Percentiles rank a stretch among this genome's conserved stretches.
These are phyloP conservation scores for Calonectria hongkongensis DNA, from an alignment of 2,329 filamentous ascomycete genomes.

Conservation along the genomic window DNA sequence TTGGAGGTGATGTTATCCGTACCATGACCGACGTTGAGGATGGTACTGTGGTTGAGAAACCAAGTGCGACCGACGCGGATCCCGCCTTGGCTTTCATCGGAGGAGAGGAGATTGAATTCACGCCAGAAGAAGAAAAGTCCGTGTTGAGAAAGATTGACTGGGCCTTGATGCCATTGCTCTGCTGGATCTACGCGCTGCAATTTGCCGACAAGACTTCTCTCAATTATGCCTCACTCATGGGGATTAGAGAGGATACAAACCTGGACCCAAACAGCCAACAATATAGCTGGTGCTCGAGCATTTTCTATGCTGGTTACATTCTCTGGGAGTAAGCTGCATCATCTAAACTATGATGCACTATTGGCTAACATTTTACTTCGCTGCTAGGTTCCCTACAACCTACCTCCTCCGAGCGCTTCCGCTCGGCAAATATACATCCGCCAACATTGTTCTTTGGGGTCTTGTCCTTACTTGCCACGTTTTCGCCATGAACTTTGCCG, in stretches of 20 bases:
- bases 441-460: constrained; percentile 64
- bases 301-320: constrained; percentile 43
- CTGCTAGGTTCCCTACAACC: constrained; percentile 53
- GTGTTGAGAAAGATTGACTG: constrained; percentile 58
- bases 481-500: constrained; percentile 47
- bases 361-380: not conserved
- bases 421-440: constrained; percentile 60
- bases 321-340: constrained; percentile 34
- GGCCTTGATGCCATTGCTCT: constrained; percentile 56
- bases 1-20: constrained; percentile 24
- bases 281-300: constrained; percentile 43
- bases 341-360: not conserved
- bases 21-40: constrained; percentile 34
- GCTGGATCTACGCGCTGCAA: constrained; percentile 57
- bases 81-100: constrained; percentile 27
- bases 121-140: constrained; percentile 41
- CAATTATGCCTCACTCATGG: constrained; percentile 60
- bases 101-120: constrained; percentile 40
- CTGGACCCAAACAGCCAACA: constrained; percentile 35
- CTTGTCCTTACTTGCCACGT: constrained; percentile 52
- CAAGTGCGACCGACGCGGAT: constrained; percentile 10
- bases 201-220: constrained; percentile 58
- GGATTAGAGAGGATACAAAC: constrained; percentile 56
- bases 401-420: constrained; percentile 57
- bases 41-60: constrained; percentile 31